These are phyloP conservation scores for Wickerhamomyces sp. DNA, from an alignment of 1,139 yeast species.

Conservation along the genomic window DNA sequence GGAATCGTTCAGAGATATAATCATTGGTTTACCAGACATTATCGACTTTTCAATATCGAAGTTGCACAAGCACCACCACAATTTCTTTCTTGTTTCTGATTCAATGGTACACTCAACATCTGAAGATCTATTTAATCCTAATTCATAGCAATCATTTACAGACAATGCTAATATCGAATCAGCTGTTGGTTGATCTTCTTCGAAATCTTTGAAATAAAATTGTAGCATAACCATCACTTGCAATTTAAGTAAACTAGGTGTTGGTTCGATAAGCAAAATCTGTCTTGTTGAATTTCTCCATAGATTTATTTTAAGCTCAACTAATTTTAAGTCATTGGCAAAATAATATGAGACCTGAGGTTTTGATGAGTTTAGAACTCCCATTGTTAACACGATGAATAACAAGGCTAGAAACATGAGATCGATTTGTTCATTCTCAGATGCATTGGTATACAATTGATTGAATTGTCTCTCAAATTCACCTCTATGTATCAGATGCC, in stretches of 20 bases:
- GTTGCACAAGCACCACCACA: neutral
- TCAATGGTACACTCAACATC: neutral
- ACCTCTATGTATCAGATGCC: no score
- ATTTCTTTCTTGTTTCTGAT: neutral
- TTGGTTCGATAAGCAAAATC: neutral
- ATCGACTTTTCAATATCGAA: neutral
- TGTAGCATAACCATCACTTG: neutral
- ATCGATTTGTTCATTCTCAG: no score
- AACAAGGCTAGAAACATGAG: no score
- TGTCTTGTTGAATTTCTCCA: neutral
- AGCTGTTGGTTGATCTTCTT: neutral
- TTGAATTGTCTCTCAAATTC: no score
- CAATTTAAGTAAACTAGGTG: neutral
- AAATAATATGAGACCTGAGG: no score
- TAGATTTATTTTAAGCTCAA: neutral
- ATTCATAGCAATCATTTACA: neutral
- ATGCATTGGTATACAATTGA: no score
- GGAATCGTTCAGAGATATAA: neutral
- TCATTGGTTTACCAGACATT: neutral
- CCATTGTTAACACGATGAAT: no score
- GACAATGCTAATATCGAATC: neutral
- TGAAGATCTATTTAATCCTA: no score
- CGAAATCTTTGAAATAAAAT: neutral
- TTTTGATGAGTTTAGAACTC: no score
- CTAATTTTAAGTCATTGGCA: neutral